Evolutionary conservation across 2,329 filamentous ascomycete species (phyloP).

Genomic region (Botrytis sinoallii): DNA sequence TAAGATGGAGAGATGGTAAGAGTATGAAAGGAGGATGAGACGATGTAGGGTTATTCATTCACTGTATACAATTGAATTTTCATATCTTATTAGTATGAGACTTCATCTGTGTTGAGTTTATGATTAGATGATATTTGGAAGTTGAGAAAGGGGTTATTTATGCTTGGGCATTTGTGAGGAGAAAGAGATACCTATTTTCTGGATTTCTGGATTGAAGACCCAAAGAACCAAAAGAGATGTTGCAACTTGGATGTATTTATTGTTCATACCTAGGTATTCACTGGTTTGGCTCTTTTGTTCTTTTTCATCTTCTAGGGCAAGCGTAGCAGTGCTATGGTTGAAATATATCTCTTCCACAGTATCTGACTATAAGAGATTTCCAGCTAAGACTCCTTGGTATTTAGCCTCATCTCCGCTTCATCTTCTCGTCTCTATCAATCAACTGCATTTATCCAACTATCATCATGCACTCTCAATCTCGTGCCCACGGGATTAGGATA

Average conservation of each 20-base stretch:
- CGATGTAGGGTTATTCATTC: fast-evolving
- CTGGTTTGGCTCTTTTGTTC: background rate
- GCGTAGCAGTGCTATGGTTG: background rate
- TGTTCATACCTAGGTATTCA: background rate
- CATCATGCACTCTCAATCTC: background rate
- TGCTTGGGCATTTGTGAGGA: background rate
- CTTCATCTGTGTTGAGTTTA: background rate
- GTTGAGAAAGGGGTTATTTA: background rate
- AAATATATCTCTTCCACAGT: background rate
- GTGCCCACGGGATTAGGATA: background rate
- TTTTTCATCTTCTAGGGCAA: background rate
- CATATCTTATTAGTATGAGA: background rate
- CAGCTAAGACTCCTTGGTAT: background rate
- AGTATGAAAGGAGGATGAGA: background rate
- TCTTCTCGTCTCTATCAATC: background rate
- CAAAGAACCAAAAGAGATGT: background rate
- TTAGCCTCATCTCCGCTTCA: background rate
- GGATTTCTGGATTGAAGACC: background rate
- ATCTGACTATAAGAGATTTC: background rate
- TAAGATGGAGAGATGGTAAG: too few relatives aligned
- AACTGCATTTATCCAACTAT: too few relatives aligned
- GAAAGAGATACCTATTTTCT: background rate
- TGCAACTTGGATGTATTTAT: background rate
- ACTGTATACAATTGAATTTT: background rate
- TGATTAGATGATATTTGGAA: background rate